phyloP scores from a whole-genome alignment of 2,329 filamentous ascomycete species.

The Orbilia ellipsospora region DNA sequence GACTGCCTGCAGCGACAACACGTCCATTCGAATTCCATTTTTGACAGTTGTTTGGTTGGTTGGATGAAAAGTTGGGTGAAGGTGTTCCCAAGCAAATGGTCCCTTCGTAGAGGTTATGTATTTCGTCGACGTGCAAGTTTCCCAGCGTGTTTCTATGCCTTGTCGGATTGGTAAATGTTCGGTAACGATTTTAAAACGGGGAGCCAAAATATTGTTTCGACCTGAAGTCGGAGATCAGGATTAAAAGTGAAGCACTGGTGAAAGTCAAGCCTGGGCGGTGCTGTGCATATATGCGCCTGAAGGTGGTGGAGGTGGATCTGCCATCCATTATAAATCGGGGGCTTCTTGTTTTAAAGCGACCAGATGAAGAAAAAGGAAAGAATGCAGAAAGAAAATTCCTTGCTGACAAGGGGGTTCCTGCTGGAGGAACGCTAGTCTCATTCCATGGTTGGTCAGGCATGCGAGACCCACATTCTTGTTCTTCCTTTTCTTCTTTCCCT shows the following conservation, averaged over 20 bases:
- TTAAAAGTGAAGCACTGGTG: conserved; percentile 23
- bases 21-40: conserved; percentile 56
- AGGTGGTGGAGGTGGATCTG: conserved; percentile 49
- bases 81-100: conserved; percentile 50
- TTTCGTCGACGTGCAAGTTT: not conserved
- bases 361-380: conserved; percentile 40
- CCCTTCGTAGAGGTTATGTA: conserved; percentile 32
- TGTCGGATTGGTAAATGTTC: not conserved
- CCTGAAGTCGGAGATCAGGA: conserved; percentile 51
- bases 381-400: conserved; percentile 52
- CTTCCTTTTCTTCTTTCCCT: not conserved
- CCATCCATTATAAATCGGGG: conserved; percentile 54
- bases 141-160: not conserved
- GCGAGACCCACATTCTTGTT: conserved; percentile 49
- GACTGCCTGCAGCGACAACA: conserved; percentile 53
- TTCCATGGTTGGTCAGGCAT: conserved; percentile 53
- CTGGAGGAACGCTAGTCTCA: conserved; percentile 49
- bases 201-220: conserved; percentile 24
- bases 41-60: conserved; percentile 7
- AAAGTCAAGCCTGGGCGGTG: conserved; percentile 10
- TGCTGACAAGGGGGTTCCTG: conserved; percentile 25
- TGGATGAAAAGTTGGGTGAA: conserved; percentile 24
- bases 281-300: conserved; percentile 50
- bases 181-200: conserved; percentile 21
- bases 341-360: conserved; percentile 46